Evolutionary conservation across 345 rosid genomes (phyloP).

Genomic region (Arabis alpina): DNA sequence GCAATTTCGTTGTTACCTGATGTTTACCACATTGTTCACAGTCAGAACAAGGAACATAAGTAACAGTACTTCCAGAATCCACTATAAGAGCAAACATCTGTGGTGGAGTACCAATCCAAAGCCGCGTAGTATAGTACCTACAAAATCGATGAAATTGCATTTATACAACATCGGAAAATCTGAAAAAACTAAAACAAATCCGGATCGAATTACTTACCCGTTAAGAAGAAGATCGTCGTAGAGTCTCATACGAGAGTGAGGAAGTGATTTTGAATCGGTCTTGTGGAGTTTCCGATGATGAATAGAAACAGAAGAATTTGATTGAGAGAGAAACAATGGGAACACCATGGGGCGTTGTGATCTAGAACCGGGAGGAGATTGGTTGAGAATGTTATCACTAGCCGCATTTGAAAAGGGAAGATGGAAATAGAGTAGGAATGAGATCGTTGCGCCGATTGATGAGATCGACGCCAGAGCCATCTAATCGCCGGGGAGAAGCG

Average conservation of each 20-base stretch:
- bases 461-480: constrained; percentile 43
- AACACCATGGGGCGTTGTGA: constrained; percentile 65
- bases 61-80: constrained; percentile 90
- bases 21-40: constrained; percentile 87
- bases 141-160: neutral
- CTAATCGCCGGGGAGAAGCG: neutral
- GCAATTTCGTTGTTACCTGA: constrained; percentile 51
- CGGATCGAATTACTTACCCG: constrained; percentile 52
- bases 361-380: constrained; percentile 39
- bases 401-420: constrained; percentile 38
- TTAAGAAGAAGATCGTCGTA: constrained; percentile 88
- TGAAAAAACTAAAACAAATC: neutral
- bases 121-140: constrained; percentile 86
- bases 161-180: neutral
- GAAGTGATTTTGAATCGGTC: constrained; percentile 44
- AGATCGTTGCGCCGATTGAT: constrained; percentile 20
- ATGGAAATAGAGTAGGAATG: constrained; percentile 29
- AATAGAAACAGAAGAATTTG: constrained; percentile 33
- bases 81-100: constrained; percentile 89
- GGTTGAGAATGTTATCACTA: constrained; percentile 35
- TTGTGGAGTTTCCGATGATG: constrained; percentile 65
- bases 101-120: constrained; percentile 97
- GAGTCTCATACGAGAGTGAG: constrained; percentile 85
- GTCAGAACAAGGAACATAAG: constrained; percentile 83
- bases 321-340: constrained; percentile 68